Evolutionary conservation across 441 rosid genomes (phyloP).

Genomic region (Flueggea neowawraea): DNA sequence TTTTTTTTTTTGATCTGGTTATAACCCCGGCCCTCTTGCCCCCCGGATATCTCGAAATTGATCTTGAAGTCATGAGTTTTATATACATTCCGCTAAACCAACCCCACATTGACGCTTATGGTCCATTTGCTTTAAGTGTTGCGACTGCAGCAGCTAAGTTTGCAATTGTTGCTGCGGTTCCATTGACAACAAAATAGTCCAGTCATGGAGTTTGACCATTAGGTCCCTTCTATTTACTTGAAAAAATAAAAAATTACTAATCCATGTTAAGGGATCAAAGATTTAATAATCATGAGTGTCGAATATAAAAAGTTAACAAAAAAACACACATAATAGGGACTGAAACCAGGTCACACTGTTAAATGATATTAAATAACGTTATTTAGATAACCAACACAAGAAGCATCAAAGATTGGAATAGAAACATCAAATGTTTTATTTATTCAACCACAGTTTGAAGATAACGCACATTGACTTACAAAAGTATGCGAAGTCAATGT

Average conservation of each 20-base stretch:
- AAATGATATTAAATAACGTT: constrained; percentile 13
- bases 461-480: constrained; percentile 17
- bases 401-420: constrained; percentile 58
- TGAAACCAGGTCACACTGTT: constrained; percentile 35
- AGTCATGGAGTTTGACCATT: constrained; percentile 38
- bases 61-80: no score
- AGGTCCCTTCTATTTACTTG: constrained; percentile 1
- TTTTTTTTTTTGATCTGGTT: no score
- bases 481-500: constrained; percentile 65
- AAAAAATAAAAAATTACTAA: background rate
- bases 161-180: no score
- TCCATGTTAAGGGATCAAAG: no score
- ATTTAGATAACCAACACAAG: constrained; percentile 30
- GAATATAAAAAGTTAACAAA: constrained; percentile 6
- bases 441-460: constrained; percentile 35
- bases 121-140: no score
- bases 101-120: no score
- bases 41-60: no score
- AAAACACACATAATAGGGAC: constrained; percentile 4
- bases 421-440: constrained; percentile 61
- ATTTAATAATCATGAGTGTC: no score
- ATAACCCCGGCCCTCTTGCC: no score
- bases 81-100: no score
- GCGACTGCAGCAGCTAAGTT: no score
- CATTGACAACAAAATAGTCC: constrained; percentile 3